phyloP scores from a whole-genome alignment of 768 basidiomycete species.

The Zangia roseola region DNA sequence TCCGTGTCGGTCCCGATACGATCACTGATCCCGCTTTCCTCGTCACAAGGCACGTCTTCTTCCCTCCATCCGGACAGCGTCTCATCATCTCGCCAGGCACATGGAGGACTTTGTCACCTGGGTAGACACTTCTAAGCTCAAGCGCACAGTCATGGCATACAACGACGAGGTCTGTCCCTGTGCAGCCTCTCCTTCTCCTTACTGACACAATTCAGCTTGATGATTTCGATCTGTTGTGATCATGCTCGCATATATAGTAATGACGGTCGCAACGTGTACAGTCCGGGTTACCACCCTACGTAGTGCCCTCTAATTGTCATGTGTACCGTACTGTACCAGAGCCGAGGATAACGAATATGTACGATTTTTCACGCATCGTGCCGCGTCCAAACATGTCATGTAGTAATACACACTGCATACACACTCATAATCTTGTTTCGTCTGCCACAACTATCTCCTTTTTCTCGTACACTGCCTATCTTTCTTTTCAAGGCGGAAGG shows the following conservation, averaged over 20 bases:
- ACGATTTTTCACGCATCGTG: constrained; percentile 21
- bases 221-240: constrained; percentile 85
- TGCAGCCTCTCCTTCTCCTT: background rate
- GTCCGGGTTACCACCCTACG: background rate
- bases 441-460: constrained; percentile 5
- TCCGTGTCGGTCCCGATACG: constrained; percentile 94
- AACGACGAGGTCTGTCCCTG: constrained; percentile 81
- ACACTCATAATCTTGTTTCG: constrained; percentile 1
- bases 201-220: constrained; percentile 62
- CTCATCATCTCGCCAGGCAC: constrained; percentile 48
- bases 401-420: constrained; percentile 7
- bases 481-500: constrained; percentile 12
- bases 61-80: background rate
- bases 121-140: constrained; percentile 97
- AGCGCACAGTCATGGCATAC: constrained; percentile 92
- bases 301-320: background rate
- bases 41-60: constrained; percentile 67
- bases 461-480: constrained; percentile 4
- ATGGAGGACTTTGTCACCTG: constrained; percentile 99
- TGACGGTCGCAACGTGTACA: too few species aligned
- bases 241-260: background rate
- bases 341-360: constrained; percentile 7
- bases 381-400: constrained; percentile 15
- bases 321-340: background rate
- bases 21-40: constrained; percentile 96